phyloP scores from a whole-genome alignment of 2,329 filamentous ascomycete species.

The Ophiosphaerella herpotricha region DNA sequence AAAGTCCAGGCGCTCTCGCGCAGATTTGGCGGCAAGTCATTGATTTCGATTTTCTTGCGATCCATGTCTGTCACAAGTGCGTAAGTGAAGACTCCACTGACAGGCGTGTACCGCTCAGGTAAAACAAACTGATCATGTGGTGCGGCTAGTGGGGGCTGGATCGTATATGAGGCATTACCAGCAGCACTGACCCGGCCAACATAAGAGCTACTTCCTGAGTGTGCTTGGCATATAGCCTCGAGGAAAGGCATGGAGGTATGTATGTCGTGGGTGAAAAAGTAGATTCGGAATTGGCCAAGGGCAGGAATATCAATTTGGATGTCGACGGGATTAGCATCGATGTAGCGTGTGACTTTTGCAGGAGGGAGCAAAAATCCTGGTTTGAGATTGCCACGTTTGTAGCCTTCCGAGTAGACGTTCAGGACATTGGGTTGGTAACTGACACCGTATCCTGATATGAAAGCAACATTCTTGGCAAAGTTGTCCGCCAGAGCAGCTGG shows the following conservation, averaged over 20 bases:
- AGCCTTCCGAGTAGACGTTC: slow-evolving; percentile 61
- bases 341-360: slow-evolving; percentile 72
- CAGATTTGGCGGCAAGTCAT: slow-evolving; percentile 65
- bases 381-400: slow-evolving; percentile 52
- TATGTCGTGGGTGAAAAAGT: slow-evolving; percentile 70
- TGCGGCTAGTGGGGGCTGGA: slow-evolving; percentile 61
- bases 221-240: slow-evolving; percentile 60
- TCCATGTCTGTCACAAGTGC: slow-evolving; percentile 65
- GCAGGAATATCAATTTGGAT: slow-evolving; percentile 78
- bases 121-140: slow-evolving; percentile 69
- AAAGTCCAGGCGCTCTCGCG: slow-evolving; percentile 72
- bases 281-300: slow-evolving; percentile 76
- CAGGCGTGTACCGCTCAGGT: slow-evolving; percentile 69
- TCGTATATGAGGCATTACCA: slow-evolving; percentile 65
- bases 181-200: slow-evolving; percentile 64
- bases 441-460: slow-evolving; percentile 74
- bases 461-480: slow-evolving; percentile 71
- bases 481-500: slow-evolving; percentile 67
- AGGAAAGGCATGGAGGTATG: slow-evolving; percentile 62
- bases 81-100: slow-evolving; percentile 72
- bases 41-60: slow-evolving; percentile 67
- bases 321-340: slow-evolving; percentile 78
- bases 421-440: slow-evolving; percentile 68
- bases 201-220: slow-evolving; percentile 59
- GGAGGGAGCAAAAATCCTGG: slow-evolving; percentile 62